Conservation (phyloP, 2,329 filamentous ascomycete genomes). For the Fusarium continuum region DNA sequence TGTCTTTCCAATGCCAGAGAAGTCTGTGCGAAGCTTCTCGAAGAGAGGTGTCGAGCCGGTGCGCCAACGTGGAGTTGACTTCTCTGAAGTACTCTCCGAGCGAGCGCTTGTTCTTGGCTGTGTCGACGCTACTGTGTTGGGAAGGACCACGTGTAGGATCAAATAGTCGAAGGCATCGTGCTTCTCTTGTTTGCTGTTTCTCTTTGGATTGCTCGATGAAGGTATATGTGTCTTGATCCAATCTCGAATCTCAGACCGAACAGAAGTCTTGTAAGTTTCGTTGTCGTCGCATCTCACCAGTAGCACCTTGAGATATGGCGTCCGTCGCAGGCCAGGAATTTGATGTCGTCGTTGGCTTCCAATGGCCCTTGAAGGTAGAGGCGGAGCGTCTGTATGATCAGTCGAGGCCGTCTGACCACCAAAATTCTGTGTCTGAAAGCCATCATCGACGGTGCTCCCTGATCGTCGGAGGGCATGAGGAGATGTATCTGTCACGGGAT, state of each 20-base stretch:
- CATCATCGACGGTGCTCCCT: slow-evolving; percentile 60
- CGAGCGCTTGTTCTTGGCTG: slow-evolving; percentile 74
- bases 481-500: slow-evolving; percentile 52
- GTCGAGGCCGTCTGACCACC: slow-evolving; percentile 52
- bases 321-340: slow-evolving; percentile 91
- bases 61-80: slow-evolving; percentile 78
- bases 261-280: slow-evolving; percentile 86
- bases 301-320: slow-evolving; percentile 91
- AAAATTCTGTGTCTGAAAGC: slow-evolving; percentile 67
- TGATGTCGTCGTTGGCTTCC: slow-evolving; percentile 76
- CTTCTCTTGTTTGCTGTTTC: slow-evolving; percentile 78
- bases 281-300: slow-evolving; percentile 94
- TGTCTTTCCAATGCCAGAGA: slow-evolving; percentile 78
- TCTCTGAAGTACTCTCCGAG: slow-evolving; percentile 69
- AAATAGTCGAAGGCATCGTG: slow-evolving; percentile 98
- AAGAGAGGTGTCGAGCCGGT: slow-evolving; percentile 83
- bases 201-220: slow-evolving; percentile 63
- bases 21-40: slow-evolving; percentile 90
- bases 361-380: slow-evolving; percentile 47
- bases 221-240: slow-evolving; percentile 86
- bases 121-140: slow-evolving; percentile 81
- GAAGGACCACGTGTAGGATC: slow-evolving; percentile 89
- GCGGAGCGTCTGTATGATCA: slow-evolving; percentile 51
- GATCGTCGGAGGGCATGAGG: slow-evolving; percentile 46
- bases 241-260: slow-evolving; percentile 81